These are phyloP conservation scores for Xylariaceae sp. DNA, from an alignment of 2,329 filamentous ascomycete species.

Conservation along the genomic window DNA sequence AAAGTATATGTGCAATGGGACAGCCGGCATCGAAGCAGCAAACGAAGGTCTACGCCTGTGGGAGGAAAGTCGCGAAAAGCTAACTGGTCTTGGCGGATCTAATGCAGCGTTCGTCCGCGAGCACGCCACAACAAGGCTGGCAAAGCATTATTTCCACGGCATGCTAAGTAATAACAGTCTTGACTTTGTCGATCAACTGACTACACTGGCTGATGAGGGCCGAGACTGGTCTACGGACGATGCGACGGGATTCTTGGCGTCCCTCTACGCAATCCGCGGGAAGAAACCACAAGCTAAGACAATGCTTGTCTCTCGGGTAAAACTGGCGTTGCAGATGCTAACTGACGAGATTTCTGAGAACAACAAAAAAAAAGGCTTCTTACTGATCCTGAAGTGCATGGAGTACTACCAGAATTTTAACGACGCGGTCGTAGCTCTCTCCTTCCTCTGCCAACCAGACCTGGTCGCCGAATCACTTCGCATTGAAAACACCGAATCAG, in stretches of 20 bases:
- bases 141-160: slow-evolving; percentile 22
- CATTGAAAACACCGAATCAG: no score
- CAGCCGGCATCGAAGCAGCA: slow-evolving; percentile 11
- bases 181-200: slow-evolving; percentile 10
- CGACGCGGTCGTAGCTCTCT: neutral
- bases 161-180: slow-evolving; percentile 12
- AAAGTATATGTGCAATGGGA: slow-evolving; percentile 17
- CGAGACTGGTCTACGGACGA: neutral
- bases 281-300: neutral
- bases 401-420: neutral
- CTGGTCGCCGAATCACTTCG: neutral
- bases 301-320: neutral
- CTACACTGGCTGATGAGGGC: slow-evolving; percentile 1
- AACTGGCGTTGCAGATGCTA: neutral
- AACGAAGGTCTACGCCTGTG: slow-evolving; percentile 17
- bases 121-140: slow-evolving; percentile 13
- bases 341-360: neutral
- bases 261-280: neutral
- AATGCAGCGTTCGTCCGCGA: slow-evolving; percentile 8
- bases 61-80: slow-evolving; percentile 16
- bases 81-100: slow-evolving; percentile 16
- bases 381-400: no score
- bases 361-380: no score
- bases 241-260: neutral
- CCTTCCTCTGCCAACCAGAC: neutral